These are phyloP conservation scores for Clonostachys rhizophaga DNA, from an alignment of 2,329 filamentous ascomycete genomes.

Conservation along the genomic window DNA sequence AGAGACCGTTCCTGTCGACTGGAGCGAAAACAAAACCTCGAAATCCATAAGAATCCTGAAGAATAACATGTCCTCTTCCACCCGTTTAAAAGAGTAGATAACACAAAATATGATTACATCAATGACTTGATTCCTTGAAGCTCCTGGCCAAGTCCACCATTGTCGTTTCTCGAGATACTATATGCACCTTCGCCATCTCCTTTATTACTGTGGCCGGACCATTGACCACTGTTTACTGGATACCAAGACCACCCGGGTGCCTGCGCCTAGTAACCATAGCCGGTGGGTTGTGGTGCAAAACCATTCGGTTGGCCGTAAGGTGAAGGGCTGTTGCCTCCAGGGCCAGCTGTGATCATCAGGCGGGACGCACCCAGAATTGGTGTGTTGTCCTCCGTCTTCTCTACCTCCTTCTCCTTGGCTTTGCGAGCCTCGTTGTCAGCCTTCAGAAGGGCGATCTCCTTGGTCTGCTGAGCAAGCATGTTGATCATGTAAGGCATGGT, in stretches of 20 bases:
- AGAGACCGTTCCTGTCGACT: too few species aligned
- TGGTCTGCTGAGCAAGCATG: constrained; percentile 85
- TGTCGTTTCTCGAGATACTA: too few species aligned
- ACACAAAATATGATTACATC: too few species aligned
- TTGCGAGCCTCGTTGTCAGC: constrained; percentile 96
- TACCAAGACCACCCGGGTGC: too few species aligned
- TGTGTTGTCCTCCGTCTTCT: constrained; percentile 89
- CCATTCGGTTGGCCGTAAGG: constrained; percentile 79
- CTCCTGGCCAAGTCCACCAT: too few species aligned
- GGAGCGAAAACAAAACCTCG: too few species aligned
- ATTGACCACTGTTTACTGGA: neutral
- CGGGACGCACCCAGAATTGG: constrained; percentile 86
- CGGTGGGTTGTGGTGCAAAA: constrained; percentile 83
- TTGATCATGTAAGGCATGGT: constrained; percentile 99
- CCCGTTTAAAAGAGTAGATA: too few species aligned
- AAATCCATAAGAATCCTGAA: too few species aligned
- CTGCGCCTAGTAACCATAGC: constrained; percentile 56
- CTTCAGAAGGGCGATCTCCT: constrained; percentile 79
- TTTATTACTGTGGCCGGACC: too few species aligned
- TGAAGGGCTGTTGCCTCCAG: constrained; percentile 56
- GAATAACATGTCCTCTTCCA: too few species aligned
- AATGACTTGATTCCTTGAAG: too few species aligned
- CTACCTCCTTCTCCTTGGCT: constrained; percentile 61
- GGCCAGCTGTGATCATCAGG: constrained; percentile 94
- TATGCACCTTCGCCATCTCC: too few species aligned